Conservation (phyloP, 202 grass and related monocot genomes). For the Zizania palustris region DNA sequence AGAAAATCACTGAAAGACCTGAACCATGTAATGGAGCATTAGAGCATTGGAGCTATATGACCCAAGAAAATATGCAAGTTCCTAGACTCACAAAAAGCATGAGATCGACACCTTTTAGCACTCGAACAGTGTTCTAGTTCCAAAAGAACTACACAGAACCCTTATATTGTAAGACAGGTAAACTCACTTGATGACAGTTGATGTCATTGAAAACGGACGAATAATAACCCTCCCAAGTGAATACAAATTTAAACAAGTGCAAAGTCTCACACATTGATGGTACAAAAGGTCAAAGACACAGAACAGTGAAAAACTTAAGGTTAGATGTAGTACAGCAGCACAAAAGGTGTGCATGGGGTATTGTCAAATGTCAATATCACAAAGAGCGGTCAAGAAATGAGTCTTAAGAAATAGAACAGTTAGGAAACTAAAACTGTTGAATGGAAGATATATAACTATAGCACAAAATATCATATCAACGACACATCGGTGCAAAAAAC, state of each 20-base stretch:
- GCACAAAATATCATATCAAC: background rate
- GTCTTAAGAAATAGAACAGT: background rate
- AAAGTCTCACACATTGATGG: background rate
- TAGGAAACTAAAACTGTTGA: constrained; percentile 3
- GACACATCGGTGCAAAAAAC: constrained; percentile 10
- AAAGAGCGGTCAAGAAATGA: background rate
- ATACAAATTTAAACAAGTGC: background rate
- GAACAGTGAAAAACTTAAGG: background rate
- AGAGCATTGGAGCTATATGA: constrained; percentile 4
- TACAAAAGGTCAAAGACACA: background rate
- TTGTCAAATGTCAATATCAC: background rate
- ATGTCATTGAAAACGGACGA: constrained; percentile 4
- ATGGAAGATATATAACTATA: background rate
- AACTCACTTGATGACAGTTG: background rate
- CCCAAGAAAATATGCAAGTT: constrained; percentile 27
- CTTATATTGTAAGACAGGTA: constrained; percentile 3
- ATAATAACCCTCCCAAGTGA: background rate
- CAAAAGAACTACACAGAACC: background rate
- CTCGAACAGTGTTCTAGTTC: background rate
- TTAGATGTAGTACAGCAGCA: background rate
- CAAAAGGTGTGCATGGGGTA: background rate
- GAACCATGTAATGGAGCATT: background rate
- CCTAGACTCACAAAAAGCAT: background rate
- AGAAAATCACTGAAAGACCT: background rate
- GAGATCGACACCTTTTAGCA: background rate